phyloP scores from a whole-genome alignment of 495 filamentous ascomycete genomes.

The Xylaria nigripes region DNA sequence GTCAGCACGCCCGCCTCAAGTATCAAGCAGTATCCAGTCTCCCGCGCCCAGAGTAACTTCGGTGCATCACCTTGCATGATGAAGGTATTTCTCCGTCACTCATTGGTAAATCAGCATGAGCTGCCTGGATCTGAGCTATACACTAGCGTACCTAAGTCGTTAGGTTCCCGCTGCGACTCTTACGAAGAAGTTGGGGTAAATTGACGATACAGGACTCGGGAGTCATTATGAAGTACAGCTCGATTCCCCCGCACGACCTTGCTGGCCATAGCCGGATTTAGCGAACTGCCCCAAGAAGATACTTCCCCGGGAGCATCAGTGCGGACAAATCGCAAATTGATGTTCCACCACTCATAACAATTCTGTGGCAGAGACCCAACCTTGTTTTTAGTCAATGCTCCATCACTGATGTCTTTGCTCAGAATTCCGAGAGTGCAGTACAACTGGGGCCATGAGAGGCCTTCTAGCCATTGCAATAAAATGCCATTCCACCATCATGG shows the following conservation, averaged over 20 bases:
- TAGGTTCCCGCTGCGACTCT: neutral
- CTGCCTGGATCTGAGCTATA: neutral
- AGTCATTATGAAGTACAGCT: too few species aligned
- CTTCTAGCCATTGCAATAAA: neutral
- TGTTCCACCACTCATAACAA: conserved; percentile 4
- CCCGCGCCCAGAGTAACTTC: neutral
- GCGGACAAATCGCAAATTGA: neutral
- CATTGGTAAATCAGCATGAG: neutral
- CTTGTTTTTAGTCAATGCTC: too few species aligned
- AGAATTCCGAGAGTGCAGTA: neutral
- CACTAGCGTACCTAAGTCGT: too few species aligned
- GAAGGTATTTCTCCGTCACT: conserved; percentile 6
- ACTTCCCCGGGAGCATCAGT: neutral
- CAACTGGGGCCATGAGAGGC: neutral
- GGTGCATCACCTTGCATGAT: neutral
- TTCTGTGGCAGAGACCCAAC: neutral
- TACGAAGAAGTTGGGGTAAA: conserved; percentile 4
- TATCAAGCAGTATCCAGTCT: neutral
- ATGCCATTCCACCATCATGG: neutral
- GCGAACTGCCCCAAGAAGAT: neutral
- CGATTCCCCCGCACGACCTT: neutral
- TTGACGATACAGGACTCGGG: neutral
- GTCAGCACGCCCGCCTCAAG: too few species aligned
- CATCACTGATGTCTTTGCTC: too few species aligned
- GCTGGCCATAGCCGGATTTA: neutral